phyloP scores from a whole-genome alignment of 78 protist species.

The Tieghemostelium lacteum region DNA sequence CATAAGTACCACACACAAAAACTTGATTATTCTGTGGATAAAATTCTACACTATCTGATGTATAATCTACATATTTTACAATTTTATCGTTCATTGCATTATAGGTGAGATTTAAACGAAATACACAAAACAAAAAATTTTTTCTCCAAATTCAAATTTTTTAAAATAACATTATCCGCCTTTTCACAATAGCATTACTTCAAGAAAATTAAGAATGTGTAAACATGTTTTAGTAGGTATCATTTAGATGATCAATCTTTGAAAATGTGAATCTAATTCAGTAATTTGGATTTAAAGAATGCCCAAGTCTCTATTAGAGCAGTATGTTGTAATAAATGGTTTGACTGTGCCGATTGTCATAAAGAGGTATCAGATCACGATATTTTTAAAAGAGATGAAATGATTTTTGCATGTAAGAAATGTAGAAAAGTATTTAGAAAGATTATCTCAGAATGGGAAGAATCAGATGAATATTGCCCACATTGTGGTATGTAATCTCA shows the following conservation, averaged over 20 bases:
- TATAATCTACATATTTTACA: slow-evolving; percentile 15
- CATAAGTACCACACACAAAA: slow-evolving; percentile 66
- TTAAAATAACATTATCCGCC: no score
- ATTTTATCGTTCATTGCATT: not conserved
- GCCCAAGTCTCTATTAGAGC: slow-evolving; percentile 91
- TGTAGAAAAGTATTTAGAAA: slow-evolving; percentile 92
- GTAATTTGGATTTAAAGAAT: slow-evolving; percentile 17
- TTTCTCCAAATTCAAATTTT: no score
- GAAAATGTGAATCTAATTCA: not conserved
- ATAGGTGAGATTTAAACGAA: not conserved
- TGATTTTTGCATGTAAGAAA: slow-evolving; percentile 89
- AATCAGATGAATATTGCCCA: slow-evolving; percentile 92
- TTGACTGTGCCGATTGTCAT: slow-evolving; percentile 93
- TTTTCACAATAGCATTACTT: not conserved
- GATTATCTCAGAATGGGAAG: slow-evolving; percentile 68
- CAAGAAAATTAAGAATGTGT: slow-evolving; percentile 20
- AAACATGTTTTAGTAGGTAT: slow-evolving; percentile 63
- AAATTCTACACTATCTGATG: slow-evolving; percentile 82
- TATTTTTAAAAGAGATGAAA: slow-evolving; percentile 73
- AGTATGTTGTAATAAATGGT: slow-evolving; percentile 92
- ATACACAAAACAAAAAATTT: not conserved
- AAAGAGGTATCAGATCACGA: slow-evolving; percentile 83
- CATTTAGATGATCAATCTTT: not conserved
- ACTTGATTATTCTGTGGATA: slow-evolving; percentile 30
- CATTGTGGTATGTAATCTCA: slow-evolving; percentile 82